Evolutionary conservation across 1,284 basidiomycete genomes (phyloP).

Genomic region (Ceratobasidium sp.): DNA sequence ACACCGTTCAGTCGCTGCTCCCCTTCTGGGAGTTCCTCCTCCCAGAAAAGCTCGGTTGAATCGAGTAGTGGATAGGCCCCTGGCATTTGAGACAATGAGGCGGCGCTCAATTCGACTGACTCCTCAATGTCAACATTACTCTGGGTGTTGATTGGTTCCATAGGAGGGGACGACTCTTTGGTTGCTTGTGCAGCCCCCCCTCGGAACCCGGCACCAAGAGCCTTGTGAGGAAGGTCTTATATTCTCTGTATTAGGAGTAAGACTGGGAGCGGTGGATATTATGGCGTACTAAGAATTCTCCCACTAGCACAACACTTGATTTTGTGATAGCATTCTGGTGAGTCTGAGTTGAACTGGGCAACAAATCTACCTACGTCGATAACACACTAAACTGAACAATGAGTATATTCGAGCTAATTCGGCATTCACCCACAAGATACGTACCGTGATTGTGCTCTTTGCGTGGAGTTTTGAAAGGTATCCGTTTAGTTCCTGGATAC

Average conservation of each 20-base stretch:
- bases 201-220: neutral
- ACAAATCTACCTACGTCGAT: neutral
- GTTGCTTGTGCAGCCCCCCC: neutral
- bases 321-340: neutral
- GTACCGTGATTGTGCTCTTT: neutral
- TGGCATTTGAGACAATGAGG: no score
- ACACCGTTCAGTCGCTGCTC: neutral
- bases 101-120: no score
- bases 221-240: neutral
- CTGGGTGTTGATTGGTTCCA: neutral
- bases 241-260: neutral
- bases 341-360: neutral
- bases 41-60: neutral
- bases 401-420: neutral
- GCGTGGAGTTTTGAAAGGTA: neutral
- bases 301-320: neutral
- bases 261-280: neutral
- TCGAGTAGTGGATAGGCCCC: no score
- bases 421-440: neutral
- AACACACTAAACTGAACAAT: neutral
- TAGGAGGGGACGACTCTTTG: neutral
- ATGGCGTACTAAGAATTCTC: neutral
- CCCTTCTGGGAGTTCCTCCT: neutral
- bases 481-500: conserved; percentile 5
- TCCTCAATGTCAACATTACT: neutral